A percentile compares a stretch with the other conserved stretches of the same genome.
Conservation (phyloP, 2,329 filamentous ascomycete genomes). For the Magnaporthales sp. region DNA sequence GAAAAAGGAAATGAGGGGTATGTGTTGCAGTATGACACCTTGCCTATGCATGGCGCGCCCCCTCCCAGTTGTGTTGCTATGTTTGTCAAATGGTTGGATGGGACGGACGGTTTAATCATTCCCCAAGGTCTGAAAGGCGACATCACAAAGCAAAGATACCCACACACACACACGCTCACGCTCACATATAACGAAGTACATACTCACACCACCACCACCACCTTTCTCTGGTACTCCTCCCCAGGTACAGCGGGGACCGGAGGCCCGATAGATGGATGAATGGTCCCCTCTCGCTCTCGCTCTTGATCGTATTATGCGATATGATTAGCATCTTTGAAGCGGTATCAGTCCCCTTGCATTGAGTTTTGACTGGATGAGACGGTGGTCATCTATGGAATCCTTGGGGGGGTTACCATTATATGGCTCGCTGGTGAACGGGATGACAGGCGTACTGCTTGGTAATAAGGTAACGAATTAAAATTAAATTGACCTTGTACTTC, state of each 20-base stretch:
- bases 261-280: not conserved
- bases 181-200: not conserved
- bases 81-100: not conserved
- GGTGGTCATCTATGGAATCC: not conserved
- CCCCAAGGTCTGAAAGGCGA: not conserved
- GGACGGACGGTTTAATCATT: not conserved
- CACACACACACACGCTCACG: not conserved
- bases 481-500: not conserved
- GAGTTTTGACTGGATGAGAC: not conserved
- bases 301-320: not conserved
- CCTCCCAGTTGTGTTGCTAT: not conserved
- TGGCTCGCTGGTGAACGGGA: not conserved
- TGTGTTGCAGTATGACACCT: not conserved
- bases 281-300: not conserved
- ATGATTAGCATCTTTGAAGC: not conserved
- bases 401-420: not conserved
- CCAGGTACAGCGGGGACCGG: not conserved
- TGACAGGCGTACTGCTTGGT: not conserved
- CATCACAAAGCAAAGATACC: not conserved
- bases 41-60: not conserved
- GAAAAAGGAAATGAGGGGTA: not conserved
- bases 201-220: not conserved
- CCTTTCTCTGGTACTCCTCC: not conserved
- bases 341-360: not conserved
- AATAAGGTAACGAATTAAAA: not conserved